phyloP scores from a whole-genome alignment of 352 stramenopile species.

The Phytophthora meadii region DNA sequence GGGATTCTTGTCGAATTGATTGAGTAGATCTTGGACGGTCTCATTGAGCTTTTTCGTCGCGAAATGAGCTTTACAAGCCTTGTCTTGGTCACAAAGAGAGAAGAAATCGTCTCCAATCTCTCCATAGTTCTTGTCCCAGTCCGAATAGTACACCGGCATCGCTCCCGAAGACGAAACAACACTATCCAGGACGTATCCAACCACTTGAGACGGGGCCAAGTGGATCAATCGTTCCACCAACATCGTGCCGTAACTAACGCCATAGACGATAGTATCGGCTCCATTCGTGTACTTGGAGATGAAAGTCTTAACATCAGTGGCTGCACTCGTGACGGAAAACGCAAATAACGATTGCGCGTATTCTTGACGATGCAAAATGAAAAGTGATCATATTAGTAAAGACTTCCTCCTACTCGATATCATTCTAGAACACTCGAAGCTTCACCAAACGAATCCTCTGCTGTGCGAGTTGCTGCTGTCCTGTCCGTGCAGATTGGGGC shows the following conservation, averaged over 20 bases:
- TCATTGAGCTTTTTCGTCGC: slow-evolving; percentile 8
- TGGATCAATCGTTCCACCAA: slow-evolving; percentile 59
- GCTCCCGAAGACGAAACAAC: slow-evolving; percentile 14
- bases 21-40: slow-evolving; percentile 25
- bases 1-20: slow-evolving; percentile 22
- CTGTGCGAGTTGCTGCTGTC: too few species aligned
- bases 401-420: too few species aligned
- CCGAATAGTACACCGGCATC: slow-evolving; percentile 30
- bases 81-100: slow-evolving; percentile 21
- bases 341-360: too few species aligned
- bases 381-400: too few species aligned
- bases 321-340: slow-evolving; percentile 50
- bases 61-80: slow-evolving; percentile 27
- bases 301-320: slow-evolving; percentile 35
- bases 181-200: slow-evolving; percentile 55
- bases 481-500: too few species aligned
- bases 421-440: too few species aligned
- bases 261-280: slow-evolving; percentile 45
- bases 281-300: slow-evolving; percentile 32
- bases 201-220: slow-evolving; percentile 36
- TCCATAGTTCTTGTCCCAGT: slow-evolving; percentile 47
- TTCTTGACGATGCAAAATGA: too few species aligned
- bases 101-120: slow-evolving; percentile 41
- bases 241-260: slow-evolving; percentile 63
- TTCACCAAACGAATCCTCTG: too few species aligned